Conservation (phyloP, 2,329 filamentous ascomycete genomes). For the Rhynchosporium secalis region DNA sequence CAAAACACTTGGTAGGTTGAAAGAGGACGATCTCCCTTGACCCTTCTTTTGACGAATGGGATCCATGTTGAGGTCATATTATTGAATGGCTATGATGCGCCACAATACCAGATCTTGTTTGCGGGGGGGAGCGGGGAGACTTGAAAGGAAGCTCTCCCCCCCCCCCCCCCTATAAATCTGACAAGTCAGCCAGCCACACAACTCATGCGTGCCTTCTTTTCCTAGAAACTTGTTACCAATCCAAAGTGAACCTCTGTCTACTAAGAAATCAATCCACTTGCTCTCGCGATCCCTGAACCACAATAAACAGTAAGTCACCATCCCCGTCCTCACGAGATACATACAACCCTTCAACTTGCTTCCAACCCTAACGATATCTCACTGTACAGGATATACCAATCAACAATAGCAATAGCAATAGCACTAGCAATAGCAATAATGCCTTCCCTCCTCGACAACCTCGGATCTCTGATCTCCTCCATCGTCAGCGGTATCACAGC, state of each 20-base stretch:
- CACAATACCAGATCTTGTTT: slow-evolving; percentile 10
- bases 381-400: neutral
- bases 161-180: too few relatives aligned
- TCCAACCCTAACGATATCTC: neutral
- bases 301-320: neutral
- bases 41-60: too few relatives aligned
- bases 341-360: neutral
- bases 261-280: too few relatives aligned
- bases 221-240: neutral
- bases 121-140: neutral
- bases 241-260: slow-evolving; percentile 2
- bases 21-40: neutral
- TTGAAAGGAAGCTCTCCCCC: too few relatives aligned
- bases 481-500: slow-evolving; percentile 34
- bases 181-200: slow-evolving; percentile 7
- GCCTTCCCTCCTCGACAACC: slow-evolving; percentile 35
- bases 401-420: slow-evolving; percentile 9
- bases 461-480: slow-evolving; percentile 32
- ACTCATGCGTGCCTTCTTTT: neutral
- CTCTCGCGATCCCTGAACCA: neutral
- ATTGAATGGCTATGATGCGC: slow-evolving; percentile 13
- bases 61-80: slow-evolving; percentile 15
- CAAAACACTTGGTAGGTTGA: slow-evolving; percentile 4
- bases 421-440: slow-evolving; percentile 23
- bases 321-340: neutral